Base-by-base conservation (phyloP, 805 yeast genomes). In the Monosporozyma yasuniensis region DNA sequence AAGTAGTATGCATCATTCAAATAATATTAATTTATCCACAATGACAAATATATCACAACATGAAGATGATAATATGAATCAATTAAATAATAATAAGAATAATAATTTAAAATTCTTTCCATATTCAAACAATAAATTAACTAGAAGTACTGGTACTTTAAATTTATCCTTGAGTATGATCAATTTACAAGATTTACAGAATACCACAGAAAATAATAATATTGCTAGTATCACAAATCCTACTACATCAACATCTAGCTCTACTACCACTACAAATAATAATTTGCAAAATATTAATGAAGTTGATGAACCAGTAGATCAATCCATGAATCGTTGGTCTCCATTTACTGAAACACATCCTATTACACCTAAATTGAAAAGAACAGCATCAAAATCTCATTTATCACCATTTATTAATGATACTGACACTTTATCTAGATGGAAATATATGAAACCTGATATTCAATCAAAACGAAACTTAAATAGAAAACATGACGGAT, bases 141-240 rank as follows among this genome's bases (percentile, higher is more conserved):
- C 80, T 53, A 69, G 83, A 64, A 76, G 81, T 67, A 76, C 72
- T 1, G 81, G 80, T 1, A 63, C 77, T 9, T 58, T 78, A 53
- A 78, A 78, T 49, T 56, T 78, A 46, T 75, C 80, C 11, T 59
- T 76, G 21, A 77, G 72, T 43, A 69, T 64, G 46, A 61, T 73
- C 2, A 68, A 65, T 43, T 25, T 54, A 21, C 50, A 53, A 39
- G 42, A 39, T 39, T 10, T 14, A 19, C 42, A 35, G 10, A 35
- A 35, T 30, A 30, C 4, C 34, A 4, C 39, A 19, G 39, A 35
- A 8, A 11, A 39, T 14, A 14, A 32, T 32, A 14, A 32, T 32
- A 41, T 23, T 22, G 16, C 2, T 22, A 7, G n/a, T 21, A 16
- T 21, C 25, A 44, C n/a, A 16, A 25, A 23, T 14, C 19, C 44